These are phyloP conservation scores for Gymnopilus junonius DNA, from an alignment of 768 basidiomycete genomes.

Conservation along the genomic window DNA sequence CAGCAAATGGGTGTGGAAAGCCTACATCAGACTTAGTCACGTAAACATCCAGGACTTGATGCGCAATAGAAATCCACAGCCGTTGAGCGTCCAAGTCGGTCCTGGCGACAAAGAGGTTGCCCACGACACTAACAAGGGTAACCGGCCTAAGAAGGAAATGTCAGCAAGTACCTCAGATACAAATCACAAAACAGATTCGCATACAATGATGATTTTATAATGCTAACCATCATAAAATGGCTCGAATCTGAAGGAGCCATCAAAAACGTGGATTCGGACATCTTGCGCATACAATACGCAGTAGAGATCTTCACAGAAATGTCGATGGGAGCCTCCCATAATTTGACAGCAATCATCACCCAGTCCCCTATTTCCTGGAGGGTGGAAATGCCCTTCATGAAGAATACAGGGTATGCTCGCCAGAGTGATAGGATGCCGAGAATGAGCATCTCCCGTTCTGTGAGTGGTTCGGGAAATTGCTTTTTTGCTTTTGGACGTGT, in stretches of 20 bases:
- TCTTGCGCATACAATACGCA: slow-evolving; percentile 51
- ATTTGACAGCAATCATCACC: slow-evolving; percentile 48
- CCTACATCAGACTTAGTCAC: slow-evolving; percentile 52
- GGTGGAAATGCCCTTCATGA: slow-evolving; percentile 45
- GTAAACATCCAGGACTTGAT: slow-evolving; percentile 63
- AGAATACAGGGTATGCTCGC: slow-evolving; percentile 61
- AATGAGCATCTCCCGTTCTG: slow-evolving; percentile 72
- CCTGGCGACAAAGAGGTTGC: slow-evolving; percentile 62
- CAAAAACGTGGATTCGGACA: slow-evolving; percentile 48
- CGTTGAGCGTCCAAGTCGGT: slow-evolving; percentile 65
- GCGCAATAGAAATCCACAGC: slow-evolving; percentile 68
- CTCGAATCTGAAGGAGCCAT: slow-evolving; percentile 43
- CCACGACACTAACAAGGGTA: slow-evolving; percentile 53
- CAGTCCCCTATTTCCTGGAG: slow-evolving; percentile 48
- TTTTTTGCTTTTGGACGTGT: slow-evolving; percentile 66
- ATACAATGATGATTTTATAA: slow-evolving; percentile 54
- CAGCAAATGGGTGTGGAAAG: slow-evolving; percentile 1
- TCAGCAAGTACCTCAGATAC: neutral
- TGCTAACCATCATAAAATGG: slow-evolving; percentile 40
- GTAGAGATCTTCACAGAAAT: slow-evolving; percentile 66
- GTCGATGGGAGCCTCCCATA: slow-evolving; percentile 70
- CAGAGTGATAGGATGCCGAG: slow-evolving; percentile 73
- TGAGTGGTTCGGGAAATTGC: slow-evolving; percentile 55
- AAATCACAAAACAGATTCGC: slow-evolving; percentile 15
- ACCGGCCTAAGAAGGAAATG: slow-evolving; percentile 38